Evolutionary conservation across 352 stramenopile species (phyloP).

Genomic region (Pythium phragmitis): DNA sequence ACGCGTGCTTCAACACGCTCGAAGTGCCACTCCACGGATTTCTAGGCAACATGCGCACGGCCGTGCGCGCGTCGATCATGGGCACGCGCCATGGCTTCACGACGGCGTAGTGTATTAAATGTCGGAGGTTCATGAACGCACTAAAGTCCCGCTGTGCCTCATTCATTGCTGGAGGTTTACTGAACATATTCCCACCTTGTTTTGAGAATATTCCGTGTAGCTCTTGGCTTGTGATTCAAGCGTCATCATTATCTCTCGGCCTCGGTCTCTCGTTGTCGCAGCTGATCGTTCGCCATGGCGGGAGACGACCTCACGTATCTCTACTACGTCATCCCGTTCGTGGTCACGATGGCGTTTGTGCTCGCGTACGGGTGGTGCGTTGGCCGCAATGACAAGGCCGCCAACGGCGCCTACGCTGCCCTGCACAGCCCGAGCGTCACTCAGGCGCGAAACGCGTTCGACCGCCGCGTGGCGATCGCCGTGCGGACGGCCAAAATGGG

Average conservation of each 20-base stretch:
- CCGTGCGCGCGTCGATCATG: conserved; percentile 7
- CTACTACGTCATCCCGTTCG: conserved; percentile 9
- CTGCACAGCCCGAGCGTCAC: conserved; percentile 25
- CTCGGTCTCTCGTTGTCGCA: too few species aligned
- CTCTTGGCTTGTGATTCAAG: too few species aligned
- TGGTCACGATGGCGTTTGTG: conserved; percentile 9
- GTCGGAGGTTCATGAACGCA: too few species aligned
- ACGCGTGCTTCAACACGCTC: conserved; percentile 67
- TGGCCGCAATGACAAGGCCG: conserved; percentile 20
- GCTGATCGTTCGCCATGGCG: too few species aligned
- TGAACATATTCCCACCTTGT: too few species aligned
- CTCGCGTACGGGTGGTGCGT: conserved; percentile 13
- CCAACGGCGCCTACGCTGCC: conserved; percentile 21
- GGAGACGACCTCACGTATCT: too few species aligned
- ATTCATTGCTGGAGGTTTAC: too few species aligned
- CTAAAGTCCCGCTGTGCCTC: too few species aligned
- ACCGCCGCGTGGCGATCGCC: conserved; percentile 22
- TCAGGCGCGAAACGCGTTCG: conserved; percentile 22
- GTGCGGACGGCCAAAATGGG: conserved; percentile 18
- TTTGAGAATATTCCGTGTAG: too few species aligned
- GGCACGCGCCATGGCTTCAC: conserved; percentile 15
- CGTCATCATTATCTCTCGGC: too few species aligned
- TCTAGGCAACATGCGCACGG: conserved; percentile 7
- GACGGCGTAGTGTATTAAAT: conserved; percentile 1
- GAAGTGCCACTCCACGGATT: conserved; percentile 42